These are phyloP conservation scores for Claviceps citrina DNA, from an alignment of 2,329 filamentous ascomycete species.

Conservation along the genomic window DNA sequence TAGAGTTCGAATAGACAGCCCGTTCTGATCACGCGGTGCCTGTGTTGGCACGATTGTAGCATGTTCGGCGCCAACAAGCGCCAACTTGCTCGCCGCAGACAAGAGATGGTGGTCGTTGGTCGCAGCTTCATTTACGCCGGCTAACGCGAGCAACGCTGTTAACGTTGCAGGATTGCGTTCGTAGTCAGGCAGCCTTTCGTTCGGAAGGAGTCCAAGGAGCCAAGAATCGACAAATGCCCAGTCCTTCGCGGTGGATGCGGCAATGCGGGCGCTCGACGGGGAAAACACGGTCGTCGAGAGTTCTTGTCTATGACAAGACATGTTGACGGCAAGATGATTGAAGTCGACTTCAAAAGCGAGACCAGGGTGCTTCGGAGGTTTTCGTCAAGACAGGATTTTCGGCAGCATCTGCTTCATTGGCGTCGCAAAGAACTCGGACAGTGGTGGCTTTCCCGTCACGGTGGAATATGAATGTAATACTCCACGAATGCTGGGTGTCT, in stretches of 20 bases:
- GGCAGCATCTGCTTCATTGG: no score
- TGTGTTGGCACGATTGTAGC: not conserved
- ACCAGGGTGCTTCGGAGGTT: no score
- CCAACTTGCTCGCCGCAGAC: slow-evolving; percentile 41
- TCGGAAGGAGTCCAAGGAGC: slow-evolving; percentile 52
- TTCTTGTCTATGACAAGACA: not conserved
- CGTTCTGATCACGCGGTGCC: not conserved
- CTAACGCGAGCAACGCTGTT: slow-evolving; percentile 56
- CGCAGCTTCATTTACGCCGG: slow-evolving; percentile 59
- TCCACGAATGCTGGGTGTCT: no score
- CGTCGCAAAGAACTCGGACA: no score
- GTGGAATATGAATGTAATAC: no score
- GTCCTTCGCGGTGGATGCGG: slow-evolving; percentile 71
- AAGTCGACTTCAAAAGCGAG: no score
- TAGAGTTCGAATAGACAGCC: slow-evolving; percentile 31
- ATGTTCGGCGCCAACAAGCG: slow-evolving; percentile 23
- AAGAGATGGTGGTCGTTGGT: slow-evolving; percentile 53
- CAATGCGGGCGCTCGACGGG: slow-evolving; percentile 53
- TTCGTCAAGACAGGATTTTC: no score
- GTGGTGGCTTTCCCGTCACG: no score
- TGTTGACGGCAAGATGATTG: not conserved
- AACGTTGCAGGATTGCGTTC: slow-evolving; percentile 80
- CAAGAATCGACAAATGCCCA: slow-evolving; percentile 81
- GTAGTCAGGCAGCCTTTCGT: slow-evolving; percentile 51
- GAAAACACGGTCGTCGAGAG: slow-evolving; percentile 45